phyloP scores from a whole-genome alignment of 768 basidiomycete genomes.

The Rhodocollybia butyracea region DNA sequence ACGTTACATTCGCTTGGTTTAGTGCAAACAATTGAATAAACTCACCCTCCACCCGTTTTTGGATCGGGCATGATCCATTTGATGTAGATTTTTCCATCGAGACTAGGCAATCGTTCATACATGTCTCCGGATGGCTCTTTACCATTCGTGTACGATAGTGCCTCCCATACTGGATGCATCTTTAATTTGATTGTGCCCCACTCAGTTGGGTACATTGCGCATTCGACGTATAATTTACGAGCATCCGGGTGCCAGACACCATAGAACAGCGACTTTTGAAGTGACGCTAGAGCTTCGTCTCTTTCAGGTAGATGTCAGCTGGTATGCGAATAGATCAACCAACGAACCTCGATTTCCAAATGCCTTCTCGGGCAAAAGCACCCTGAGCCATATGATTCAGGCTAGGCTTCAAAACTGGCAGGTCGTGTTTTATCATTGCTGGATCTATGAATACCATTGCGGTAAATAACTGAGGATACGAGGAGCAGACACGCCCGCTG shows the following conservation, averaged over 20 bases:
- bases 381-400: constrained; percentile 28
- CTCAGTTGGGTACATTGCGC: constrained; percentile 42
- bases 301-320: constrained; percentile 28
- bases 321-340: background rate
- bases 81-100: constrained; percentile 50
- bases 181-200: constrained; percentile 50
- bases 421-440: constrained; percentile 42
- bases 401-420: constrained; percentile 17
- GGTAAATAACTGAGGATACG: constrained; percentile 64
- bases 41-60: background rate
- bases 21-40: background rate
- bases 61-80: constrained; percentile 56
- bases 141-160: constrained; percentile 51
- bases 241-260: constrained; percentile 62
- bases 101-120: constrained; percentile 30
- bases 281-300: constrained; percentile 52
- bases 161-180: constrained; percentile 65
- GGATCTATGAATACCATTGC: constrained; percentile 78
- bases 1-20: constrained; percentile 25
- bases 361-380: constrained; percentile 55
- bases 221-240: constrained; percentile 57
- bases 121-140: constrained; percentile 35
- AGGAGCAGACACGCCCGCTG: constrained; percentile 62
- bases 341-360: constrained; percentile 39
- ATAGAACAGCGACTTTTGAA: constrained; percentile 65